A percentile compares a stretch with the other conserved stretches of the same genome.
phyloP scores from a whole-genome alignment of 23 red algal genomes.

The Gracilariopsis chorda region DNA sequence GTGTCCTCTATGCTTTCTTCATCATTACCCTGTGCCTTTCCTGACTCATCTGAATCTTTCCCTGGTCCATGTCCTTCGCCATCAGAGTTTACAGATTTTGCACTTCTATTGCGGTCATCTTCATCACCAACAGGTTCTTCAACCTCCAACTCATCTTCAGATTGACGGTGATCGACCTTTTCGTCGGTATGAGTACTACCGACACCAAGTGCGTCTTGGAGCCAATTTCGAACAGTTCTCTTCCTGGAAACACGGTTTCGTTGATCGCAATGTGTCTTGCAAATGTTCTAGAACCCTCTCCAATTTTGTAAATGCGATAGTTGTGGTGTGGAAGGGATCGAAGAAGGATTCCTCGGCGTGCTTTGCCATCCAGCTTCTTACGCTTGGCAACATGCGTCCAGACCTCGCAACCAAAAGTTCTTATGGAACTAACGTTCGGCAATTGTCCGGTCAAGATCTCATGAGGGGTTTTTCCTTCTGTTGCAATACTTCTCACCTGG shows the following conservation, averaged over 20 bases:
- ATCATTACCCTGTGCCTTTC: too few species aligned
- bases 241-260: neutral
- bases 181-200: neutral
- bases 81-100: too few species aligned
- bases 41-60: too few species aligned
- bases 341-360: neutral
- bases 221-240: neutral
- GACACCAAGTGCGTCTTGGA: neutral
- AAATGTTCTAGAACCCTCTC: neutral
- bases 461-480: neutral
- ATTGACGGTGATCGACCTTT: neutral
- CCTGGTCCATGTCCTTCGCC: too few species aligned
- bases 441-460: neutral
- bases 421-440: neutral
- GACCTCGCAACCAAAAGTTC: constrained; percentile 10
- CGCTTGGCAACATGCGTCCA: neutral
- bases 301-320: neutral
- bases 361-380: neutral
- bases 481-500: neutral
- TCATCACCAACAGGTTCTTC: neutral
- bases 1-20: neutral
- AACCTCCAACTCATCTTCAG: neutral
- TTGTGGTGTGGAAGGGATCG: neutral
- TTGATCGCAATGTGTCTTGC: constrained; percentile 9
- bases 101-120: neutral